phyloP scores from a whole-genome alignment of 2,329 filamentous ascomycete species.

The Diaporthe humulicola region DNA sequence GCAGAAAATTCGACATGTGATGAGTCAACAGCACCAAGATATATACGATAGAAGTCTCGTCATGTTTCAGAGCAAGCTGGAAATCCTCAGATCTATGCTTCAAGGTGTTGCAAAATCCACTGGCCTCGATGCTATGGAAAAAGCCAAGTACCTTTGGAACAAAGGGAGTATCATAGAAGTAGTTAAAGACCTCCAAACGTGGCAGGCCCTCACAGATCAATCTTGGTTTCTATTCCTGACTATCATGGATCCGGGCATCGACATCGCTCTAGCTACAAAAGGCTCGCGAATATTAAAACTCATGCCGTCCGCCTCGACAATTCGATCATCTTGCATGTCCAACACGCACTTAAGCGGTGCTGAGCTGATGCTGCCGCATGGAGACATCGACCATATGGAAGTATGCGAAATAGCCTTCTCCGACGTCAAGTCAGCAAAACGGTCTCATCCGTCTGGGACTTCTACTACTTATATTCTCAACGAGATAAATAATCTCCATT shows the following conservation, averaged over 20 bases:
- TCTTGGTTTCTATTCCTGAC: conserved; percentile 11
- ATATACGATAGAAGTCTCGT: conserved; percentile 40
- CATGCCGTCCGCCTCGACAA: background rate
- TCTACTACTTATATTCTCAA: background rate
- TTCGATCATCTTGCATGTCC: background rate
- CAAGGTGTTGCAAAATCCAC: background rate
- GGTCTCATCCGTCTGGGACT: background rate
- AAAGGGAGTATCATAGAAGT: background rate
- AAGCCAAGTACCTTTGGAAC: background rate
- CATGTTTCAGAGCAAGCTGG: conserved; percentile 41
- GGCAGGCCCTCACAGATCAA: background rate
- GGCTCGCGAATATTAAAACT: background rate
- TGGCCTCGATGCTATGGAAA: background rate
- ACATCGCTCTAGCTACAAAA: background rate
- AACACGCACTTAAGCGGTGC: background rate
- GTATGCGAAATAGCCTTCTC: background rate
- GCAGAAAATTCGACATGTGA: conserved; percentile 38
- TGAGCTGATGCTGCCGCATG: background rate
- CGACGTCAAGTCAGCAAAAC: background rate
- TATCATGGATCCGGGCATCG: background rate
- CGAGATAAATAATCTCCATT: background rate
- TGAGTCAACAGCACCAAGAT: conserved; percentile 41
- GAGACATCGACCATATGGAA: background rate
- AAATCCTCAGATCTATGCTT: conserved; percentile 27
- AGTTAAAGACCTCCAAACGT: background rate